Evolutionary conservation across 148 eudicot species (phyloP).

Genomic region (Spergularia marina): DNA sequence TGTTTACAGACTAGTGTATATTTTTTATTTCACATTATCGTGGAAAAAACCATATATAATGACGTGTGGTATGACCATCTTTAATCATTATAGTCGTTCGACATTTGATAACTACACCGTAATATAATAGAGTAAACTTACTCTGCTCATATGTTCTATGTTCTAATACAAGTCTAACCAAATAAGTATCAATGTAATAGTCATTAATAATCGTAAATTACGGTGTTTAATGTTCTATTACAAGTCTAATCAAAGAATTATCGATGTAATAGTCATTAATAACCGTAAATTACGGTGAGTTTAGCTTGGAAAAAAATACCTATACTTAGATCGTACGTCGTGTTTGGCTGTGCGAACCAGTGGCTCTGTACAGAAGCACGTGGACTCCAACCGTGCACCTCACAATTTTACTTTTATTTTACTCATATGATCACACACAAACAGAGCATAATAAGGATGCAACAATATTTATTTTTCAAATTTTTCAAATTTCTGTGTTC

Average conservation of each 20-base stretch:
- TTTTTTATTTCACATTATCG: background rate
- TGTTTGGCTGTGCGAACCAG: slow-evolving; percentile 3
- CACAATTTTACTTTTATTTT: background rate
- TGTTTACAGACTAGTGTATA: no score
- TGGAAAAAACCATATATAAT: background rate
- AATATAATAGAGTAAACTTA: no score
- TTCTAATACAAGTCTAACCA: no score
- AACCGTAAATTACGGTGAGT: slow-evolving; percentile 1
- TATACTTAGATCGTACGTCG: background rate
- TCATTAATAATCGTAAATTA: background rate
- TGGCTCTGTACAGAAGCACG: background rate
- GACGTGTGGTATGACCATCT: no score
- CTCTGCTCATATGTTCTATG: no score
- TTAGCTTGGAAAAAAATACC: no score
- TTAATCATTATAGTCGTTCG: no score
- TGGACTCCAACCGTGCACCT: slow-evolving; percentile 14
- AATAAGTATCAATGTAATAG: no score
- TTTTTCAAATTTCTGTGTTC: background rate
- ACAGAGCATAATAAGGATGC: background rate
- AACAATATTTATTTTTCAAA: background rate
- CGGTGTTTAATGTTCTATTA: no score
- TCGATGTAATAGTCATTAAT: background rate
- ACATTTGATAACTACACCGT: no score
- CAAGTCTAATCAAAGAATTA: no score
- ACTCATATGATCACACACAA: background rate